Conservation (phyloP, 805 yeast species). For the Priceomyces carsonii region DNA sequence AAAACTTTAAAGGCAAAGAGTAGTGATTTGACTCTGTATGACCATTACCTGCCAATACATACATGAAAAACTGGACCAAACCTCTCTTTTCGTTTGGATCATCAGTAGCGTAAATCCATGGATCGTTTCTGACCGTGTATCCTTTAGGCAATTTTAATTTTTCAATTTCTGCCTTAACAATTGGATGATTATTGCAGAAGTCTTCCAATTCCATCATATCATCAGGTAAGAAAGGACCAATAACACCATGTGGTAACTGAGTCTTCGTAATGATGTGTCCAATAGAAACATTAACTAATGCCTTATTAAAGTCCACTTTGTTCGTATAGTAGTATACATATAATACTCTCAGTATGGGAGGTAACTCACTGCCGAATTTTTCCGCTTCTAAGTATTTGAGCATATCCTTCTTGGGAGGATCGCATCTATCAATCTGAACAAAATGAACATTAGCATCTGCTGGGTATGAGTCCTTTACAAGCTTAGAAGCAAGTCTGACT, state of each 20-base stretch:
- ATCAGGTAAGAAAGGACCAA: constrained; percentile 73
- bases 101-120: constrained; percentile 88
- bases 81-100: constrained; percentile 59
- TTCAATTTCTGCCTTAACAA: constrained; percentile 61
- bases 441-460: constrained; percentile 59
- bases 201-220: constrained; percentile 59
- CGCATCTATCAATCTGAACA: constrained; percentile 64
- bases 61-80: constrained; percentile 74
- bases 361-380: constrained; percentile 47
- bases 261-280: constrained; percentile 62
- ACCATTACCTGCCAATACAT: constrained; percentile 60
- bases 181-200: constrained; percentile 52
- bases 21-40: constrained; percentile 76
- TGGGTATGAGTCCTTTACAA: constrained; percentile 58
- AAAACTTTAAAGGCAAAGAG: constrained; percentile 69
- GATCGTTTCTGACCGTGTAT: constrained; percentile 61
- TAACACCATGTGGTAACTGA: constrained; percentile 57
- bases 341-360: constrained; percentile 66
- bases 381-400: constrained; percentile 67
- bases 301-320: constrained; percentile 60
- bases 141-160: constrained; percentile 63
- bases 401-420: constrained; percentile 80
- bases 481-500: constrained; percentile 55
- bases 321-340: constrained; percentile 67
- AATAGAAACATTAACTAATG: constrained; percentile 64